Evolutionary conservation across 2,329 filamentous ascomycete genomes (phyloP), one percentile per base, ranked within the genome.

Genomic region (Fusarium verticillioides): DNA sequence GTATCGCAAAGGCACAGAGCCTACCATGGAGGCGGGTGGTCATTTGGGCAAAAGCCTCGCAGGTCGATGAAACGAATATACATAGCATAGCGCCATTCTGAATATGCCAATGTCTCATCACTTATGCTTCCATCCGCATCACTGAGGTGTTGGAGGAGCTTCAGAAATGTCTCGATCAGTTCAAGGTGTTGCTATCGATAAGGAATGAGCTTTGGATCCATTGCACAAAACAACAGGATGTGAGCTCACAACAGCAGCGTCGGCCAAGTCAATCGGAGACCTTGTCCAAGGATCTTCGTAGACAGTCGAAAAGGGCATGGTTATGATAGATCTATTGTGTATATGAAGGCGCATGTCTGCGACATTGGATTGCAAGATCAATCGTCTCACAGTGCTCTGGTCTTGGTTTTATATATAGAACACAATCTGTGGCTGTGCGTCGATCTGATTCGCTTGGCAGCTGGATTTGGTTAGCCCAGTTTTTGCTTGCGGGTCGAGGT

Each of bases 61-160:
- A 15, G 0, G 3, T 66, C 61, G 12, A 66, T 65, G n/a, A 66
- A 39, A 5, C 19, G 60, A 28, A 47, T 15, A 19, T 66, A 66
- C 21, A 59, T 36, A 1, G 30, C 28, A n/a, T 66, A 66, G 10
- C 63, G 50, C 61, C 63, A 66, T 59, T 66, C 63, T 4, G 43
- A 66, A 32, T 66, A 66, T 21, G 43, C 61, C 16, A 66, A 21
- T 2, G 63, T 59, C 10, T 66, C 43, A 2, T 66, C 50, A 7
- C 37, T 66, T 6, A 50, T 59, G 0, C 1, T 19, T 0, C 61
- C 43, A 3, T 58, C 2, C 1, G 16, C 26, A 16, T 39, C 32
- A 2, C 12, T 0, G 4, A 66, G 23, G 9, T 66, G 9, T 2
- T 19, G 9, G 8, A 59, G 4, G 7, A 66, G 32, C 26, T 66